Base-by-base conservation (phyloP, 2,329 filamentous ascomycete species). In the Podosphaera fusca region DNA sequence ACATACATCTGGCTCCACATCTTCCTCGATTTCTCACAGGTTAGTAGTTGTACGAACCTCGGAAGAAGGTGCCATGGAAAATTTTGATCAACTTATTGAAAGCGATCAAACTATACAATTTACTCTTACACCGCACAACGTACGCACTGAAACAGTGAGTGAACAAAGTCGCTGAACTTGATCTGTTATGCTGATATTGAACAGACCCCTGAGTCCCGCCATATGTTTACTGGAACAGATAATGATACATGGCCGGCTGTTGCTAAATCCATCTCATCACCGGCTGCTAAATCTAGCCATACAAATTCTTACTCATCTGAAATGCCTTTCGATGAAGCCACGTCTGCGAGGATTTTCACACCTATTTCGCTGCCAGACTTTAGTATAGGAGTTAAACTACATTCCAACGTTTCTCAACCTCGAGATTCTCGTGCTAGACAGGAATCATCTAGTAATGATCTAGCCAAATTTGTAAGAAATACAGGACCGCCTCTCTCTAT, bases 381-480 rank as follows among this genome's bases (percentile, higher is more conserved):
- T 8, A 63, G 60, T 49, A 59, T 58, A 7, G 63, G 58, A 12
- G 59, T 64, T 30, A 62, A 59, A 55, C 21, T 61, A 6, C 61
- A 64, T 21, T 55, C 61, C 2, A 64, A 62, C 57, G 58, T 57
- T 47, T 60, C 64, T 54, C 63, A 67, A 56, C 80, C 87, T 31
- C 78, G 88, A 60, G 88, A 95, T 62, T 81, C 87, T 1, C 78
- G 84, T 60, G 73, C 85, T 7, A 75, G 80, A 8, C 74, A 75
- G 4, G 84, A 89, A 60, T 6, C 4, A 3, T 87, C 87, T 0
- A 79, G 84, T 7, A 75, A 81, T 51, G 89, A 95, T 64, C 87
- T 95, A 70, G 85, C 87, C 30, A 84, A 94, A 59, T 95, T 95
- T 67, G 87, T 94, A 64, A 83, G 87, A 59, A 85, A 84, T 0